Evolutionary conservation across 148 eudicot species (phyloP).

Genomic region (Fagopyrum homotropicum): DNA sequence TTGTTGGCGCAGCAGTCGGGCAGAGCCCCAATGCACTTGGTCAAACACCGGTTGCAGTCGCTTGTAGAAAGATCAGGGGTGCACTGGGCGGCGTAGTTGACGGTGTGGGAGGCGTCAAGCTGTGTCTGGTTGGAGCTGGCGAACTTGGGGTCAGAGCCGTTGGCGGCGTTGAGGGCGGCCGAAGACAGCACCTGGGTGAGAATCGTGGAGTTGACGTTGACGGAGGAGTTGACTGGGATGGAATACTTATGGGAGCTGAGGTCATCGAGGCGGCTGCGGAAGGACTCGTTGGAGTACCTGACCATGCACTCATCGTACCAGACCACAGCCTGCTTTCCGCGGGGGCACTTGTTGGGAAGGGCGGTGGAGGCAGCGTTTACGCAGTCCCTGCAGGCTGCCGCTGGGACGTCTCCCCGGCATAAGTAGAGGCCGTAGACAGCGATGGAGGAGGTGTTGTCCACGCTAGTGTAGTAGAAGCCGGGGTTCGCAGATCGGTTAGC

Average conservation of each 20-base stretch:
- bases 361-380: slow-evolving; percentile 16
- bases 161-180: slow-evolving; percentile 19
- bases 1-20: background rate
- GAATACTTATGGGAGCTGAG: slow-evolving; percentile 6
- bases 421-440: slow-evolving; percentile 24
- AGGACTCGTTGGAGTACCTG: slow-evolving; percentile 31
- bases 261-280: slow-evolving; percentile 9
- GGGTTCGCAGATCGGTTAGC: background rate
- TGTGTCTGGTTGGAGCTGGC: slow-evolving; percentile 19
- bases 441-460: background rate
- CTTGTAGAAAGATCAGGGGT: slow-evolving; percentile 33
- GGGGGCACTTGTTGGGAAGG: slow-evolving; percentile 21
- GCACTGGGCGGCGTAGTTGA: slow-evolving; percentile 38
- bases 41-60: slow-evolving; percentile 28
- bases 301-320: slow-evolving; percentile 38
- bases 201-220: background rate
- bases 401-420: slow-evolving; percentile 21
- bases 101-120: background rate
- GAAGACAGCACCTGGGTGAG: slow-evolving; percentile 21
- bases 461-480: slow-evolving; percentile 1
- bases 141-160: slow-evolving; percentile 25
- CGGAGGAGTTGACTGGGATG: background rate
- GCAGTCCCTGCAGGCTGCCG: slow-evolving; percentile 18
- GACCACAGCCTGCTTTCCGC: slow-evolving; percentile 25
- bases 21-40: slow-evolving; percentile 5